Evolutionary conservation across 2,329 filamentous ascomycete species (phyloP), one percentile per base, ranked within the genome.

Genomic region (Colletotrichum sp.): DNA sequence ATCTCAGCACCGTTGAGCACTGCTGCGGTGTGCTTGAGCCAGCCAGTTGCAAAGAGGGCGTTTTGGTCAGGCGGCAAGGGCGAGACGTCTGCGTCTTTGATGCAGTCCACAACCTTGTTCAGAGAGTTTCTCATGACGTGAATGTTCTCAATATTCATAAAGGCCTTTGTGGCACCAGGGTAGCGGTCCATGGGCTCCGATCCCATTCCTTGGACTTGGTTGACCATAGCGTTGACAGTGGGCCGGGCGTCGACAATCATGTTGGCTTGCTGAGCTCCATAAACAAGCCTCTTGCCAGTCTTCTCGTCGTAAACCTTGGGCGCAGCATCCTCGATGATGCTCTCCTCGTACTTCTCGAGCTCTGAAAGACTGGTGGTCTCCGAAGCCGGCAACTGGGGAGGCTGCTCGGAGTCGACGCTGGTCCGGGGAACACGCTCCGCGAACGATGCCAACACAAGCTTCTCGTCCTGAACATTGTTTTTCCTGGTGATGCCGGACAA

Each of bases 121-220:
- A 99, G 88, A 3, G 96, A 99, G 77, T 94, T 94, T 73, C 97
- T 92, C 97, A 99, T 99, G 77, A 98, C 96, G 82, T 99, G 97
- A 76, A 99, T 99, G 83, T 99, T 99, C 84, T 98, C 96, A 81
- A 99, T 99, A 78, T 95, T 97, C 72, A 99, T 90, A 82, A 98
- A 99, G 34, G 94, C 94, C 85, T 98, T 98, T 75, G 93, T 94
- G 18, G 96, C 95, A 81, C 96, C 96, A 77, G 94, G 95, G 87
- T 99, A 99, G 85, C 98, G 94, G 78, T 98, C 95, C 95, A 99
- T 98, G 81, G 98, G 98, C 85, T 99, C 97, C 1, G 96, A 98
- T 3, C 97, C 97, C 83, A 96, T 93, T 8, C 97, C 97, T 78
- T 96, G 93, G 6, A 96, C 95, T 83, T 98, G 96, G 91, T 98